Base-by-base conservation (phyloP, 2,329 filamentous ascomycete species). In the Incumbomyces lentus region DNA sequence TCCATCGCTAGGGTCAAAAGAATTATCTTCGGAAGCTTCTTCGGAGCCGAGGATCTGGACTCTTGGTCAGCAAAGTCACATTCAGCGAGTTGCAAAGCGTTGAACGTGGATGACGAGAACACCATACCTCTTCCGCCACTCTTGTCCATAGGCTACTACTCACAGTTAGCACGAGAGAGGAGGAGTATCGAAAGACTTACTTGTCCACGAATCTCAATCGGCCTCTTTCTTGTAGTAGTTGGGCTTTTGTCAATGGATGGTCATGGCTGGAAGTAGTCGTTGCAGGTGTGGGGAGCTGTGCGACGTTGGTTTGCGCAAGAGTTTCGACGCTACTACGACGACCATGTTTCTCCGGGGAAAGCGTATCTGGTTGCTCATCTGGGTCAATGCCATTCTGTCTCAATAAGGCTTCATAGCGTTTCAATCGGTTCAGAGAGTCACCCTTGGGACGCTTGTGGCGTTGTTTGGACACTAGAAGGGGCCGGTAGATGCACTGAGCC, bases 401-500 rank as follows among this genome's bases (percentile, higher is more conserved):
- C 26, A 55, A 47, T 19, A 51, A 30, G 29, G 39, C 44, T 48
- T 53, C 52, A 18, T 49, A 51, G 22, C 46, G 49, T 30, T 52
- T 50, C 29, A 55, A 22, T 19, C 48, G 46, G 10, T 48, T 42
- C 2, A 31, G 5, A 1, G 51, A n/a, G 7, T 33, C 16, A 13
- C 52, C 33, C 10, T 54, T 44, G n/a, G 43, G 22, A 4, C 22
- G 22, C 47, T 46, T 54, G 44, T 55, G 55, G 26, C 55, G 55
- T 30, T 42, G 46, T 22, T 47, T 34, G 13, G 44, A 37, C n/a
- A 41, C 36, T 33, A 34, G n/a, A 2, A 58, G 53, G 22, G 57
- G 46, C 6, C 48, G 50, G 22, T 56, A 68, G 13, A 59, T 57
- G 49, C 66, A 68, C 46, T 62, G 53, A 13, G 52, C 56, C 17